These are phyloP conservation scores for Neurospora terricola DNA, from an alignment of 495 filamentous ascomycete genomes.

Conservation along the genomic window DNA sequence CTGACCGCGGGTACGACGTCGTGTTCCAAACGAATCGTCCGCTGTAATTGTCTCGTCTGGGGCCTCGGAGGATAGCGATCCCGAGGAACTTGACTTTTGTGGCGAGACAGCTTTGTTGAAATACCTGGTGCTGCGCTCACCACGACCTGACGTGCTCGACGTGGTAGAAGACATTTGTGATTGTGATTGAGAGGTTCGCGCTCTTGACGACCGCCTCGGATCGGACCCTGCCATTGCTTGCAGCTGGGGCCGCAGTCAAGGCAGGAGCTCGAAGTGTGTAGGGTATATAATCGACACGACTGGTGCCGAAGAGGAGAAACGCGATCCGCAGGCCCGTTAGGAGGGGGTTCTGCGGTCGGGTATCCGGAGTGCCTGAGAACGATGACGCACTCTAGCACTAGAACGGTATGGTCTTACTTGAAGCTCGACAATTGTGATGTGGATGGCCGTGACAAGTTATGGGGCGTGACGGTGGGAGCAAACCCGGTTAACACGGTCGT, in stretches of 20 bases:
- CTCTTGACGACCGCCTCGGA: constrained; percentile 85
- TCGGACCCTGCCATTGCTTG: constrained; percentile 47
- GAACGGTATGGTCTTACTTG: background rate
- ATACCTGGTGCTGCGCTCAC: constrained; percentile 59
- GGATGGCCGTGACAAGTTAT: background rate
- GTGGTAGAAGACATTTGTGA: constrained; percentile 73
- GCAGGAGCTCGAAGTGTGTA: constrained; percentile 7
- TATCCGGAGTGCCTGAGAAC: background rate
- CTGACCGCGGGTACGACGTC: constrained; percentile 61
- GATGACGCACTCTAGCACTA: background rate
- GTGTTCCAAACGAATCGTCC: constrained; percentile 37
- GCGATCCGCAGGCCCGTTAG: background rate
- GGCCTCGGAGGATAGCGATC: constrained; percentile 67
- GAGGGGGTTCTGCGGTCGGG: background rate
- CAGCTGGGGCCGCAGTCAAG: constrained; percentile 17
- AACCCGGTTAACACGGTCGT: background rate
- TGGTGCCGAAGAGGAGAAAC: background rate
- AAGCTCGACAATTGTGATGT: background rate
- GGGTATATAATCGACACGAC: background rate
- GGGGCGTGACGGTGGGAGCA: background rate
- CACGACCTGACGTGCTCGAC: constrained; percentile 50
- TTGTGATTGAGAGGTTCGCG: constrained; percentile 70
- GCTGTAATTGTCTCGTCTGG: constrained; percentile 60
- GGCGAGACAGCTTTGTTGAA: constrained; percentile 65
- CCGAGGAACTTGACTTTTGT: constrained; percentile 60